phyloP scores from a whole-genome alignment of 176 grass and related monocot genomes.

The Panicum miliaceum region DNA sequence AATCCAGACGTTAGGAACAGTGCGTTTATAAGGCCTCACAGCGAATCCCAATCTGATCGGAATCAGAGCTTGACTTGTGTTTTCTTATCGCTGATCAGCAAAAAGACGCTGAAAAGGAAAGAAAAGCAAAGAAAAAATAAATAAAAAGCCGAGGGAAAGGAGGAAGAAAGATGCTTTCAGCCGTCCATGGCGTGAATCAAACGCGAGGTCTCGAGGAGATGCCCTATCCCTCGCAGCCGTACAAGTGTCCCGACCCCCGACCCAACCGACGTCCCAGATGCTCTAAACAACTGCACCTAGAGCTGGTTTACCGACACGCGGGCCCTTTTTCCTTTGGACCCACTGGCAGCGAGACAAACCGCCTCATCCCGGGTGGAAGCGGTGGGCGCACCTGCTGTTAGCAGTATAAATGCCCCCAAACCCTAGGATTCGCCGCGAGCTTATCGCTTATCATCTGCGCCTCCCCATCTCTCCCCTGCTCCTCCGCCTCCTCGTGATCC shows the following conservation, averaged over 20 bases:
- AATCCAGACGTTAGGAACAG: neutral
- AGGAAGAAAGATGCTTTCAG: constrained; percentile 42
- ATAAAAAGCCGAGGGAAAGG: neutral
- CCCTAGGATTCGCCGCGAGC: constrained; percentile 54
- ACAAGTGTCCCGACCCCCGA: constrained; percentile 27
- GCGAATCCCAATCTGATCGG: constrained; percentile 38
- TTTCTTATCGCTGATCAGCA: constrained; percentile 47
- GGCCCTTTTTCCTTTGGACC: fast-evolving
- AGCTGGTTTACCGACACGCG: neutral
- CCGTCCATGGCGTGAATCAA: constrained; percentile 52
- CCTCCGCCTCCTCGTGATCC: constrained; percentile 4
- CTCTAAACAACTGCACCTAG: too few species aligned
- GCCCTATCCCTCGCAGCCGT: constrained; percentile 13
- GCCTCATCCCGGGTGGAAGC: neutral
- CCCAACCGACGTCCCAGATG: constrained; percentile 27
- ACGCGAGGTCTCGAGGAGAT: constrained; percentile 64
- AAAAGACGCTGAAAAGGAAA: neutral
- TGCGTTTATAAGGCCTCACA: neutral
- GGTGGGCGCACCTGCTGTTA: neutral
- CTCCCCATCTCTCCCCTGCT: neutral
- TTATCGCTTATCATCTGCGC: constrained; percentile 51
- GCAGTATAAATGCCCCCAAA: constrained; percentile 33
- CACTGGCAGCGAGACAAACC: neutral
- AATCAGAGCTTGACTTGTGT: constrained; percentile 29
- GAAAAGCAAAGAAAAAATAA: neutral